Conservation (phyloP, 768 basidiomycete species). For the Boletus coccyginus region DNA sequence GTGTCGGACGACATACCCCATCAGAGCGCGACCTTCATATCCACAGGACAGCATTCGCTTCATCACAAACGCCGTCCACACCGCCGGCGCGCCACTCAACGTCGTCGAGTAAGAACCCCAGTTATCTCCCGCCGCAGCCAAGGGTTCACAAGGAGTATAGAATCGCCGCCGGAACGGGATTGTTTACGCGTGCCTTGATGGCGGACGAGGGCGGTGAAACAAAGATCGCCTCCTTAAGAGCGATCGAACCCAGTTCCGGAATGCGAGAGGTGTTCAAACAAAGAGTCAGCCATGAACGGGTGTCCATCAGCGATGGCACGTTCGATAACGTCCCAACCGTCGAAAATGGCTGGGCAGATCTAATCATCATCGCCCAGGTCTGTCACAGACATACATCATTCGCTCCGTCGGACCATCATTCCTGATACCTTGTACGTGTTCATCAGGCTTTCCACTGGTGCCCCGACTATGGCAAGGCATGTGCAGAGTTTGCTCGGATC, state of each 20-base stretch:
- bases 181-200: slow-evolving; percentile 83
- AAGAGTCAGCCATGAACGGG: slow-evolving; percentile 51
- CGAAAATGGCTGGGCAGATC: slow-evolving; percentile 67
- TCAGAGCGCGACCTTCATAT: slow-evolving; percentile 81
- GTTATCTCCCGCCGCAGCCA: not conserved
- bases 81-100: slow-evolving; percentile 42
- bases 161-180: slow-evolving; percentile 82
- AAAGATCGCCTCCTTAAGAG: slow-evolving; percentile 53
- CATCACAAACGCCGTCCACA: slow-evolving; percentile 49
- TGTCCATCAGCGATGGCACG: slow-evolving; percentile 58
- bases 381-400: not conserved
- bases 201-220: slow-evolving; percentile 55
- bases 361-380: slow-evolving; percentile 77
- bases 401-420: not conserved
- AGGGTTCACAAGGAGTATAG: slow-evolving; percentile 35
- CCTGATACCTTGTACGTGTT: slow-evolving; percentile 7
- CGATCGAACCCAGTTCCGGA: slow-evolving; percentile 82
- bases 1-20: not conserved
- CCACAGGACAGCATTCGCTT: slow-evolving; percentile 58
- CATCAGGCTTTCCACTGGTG: slow-evolving; percentile 92
- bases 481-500: slow-evolving; percentile 74
- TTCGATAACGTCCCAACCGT: slow-evolving; percentile 61
- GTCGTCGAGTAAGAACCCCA: slow-evolving; percentile 57
- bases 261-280: slow-evolving; percentile 76
- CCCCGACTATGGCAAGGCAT: slow-evolving; percentile 70